A percentile compares a stretch with the other conserved stretches of the same genome.
Conservation (phyloP, 768 basidiomycete species). For the Lentinula edodes region DNA sequence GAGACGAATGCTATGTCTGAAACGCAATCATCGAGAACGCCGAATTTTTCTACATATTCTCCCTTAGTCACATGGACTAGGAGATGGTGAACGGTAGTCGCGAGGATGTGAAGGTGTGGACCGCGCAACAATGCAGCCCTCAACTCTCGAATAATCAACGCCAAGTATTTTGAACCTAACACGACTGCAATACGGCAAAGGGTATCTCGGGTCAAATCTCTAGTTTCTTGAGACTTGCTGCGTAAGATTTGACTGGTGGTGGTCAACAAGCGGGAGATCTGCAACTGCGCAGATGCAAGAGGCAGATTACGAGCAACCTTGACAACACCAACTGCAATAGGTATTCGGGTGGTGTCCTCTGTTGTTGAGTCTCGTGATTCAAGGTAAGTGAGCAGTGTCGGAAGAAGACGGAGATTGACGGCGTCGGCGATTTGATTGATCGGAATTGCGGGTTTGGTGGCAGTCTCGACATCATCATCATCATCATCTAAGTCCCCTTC, state of each 20-base stretch:
- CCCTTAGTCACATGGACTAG: slow-evolving; percentile 73
- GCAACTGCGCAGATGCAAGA: slow-evolving; percentile 48
- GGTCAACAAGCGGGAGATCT: slow-evolving; percentile 74
- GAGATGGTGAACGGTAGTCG: slow-evolving; percentile 76
- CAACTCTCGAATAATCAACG: slow-evolving; percentile 71
- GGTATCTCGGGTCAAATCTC: slow-evolving; percentile 81
- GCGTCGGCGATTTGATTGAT: slow-evolving; percentile 58
- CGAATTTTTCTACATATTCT: slow-evolving; percentile 49
- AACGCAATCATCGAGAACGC: slow-evolving; percentile 68
- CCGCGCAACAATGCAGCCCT: slow-evolving; percentile 83
- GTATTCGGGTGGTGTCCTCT: slow-evolving; percentile 84
- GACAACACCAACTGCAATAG: slow-evolving; percentile 82
- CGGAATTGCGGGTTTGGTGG: slow-evolving; percentile 10
- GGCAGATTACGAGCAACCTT: slow-evolving; percentile 83
- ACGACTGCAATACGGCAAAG: slow-evolving; percentile 71
- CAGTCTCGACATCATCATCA: slow-evolving; percentile 11
- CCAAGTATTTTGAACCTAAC: slow-evolving; percentile 71
- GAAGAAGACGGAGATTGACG: slow-evolving; percentile 72
- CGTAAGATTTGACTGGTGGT: slow-evolving; percentile 84
- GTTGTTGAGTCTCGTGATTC: slow-evolving; percentile 74
- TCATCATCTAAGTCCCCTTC: slow-evolving; percentile 23
- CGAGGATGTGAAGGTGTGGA: slow-evolving; percentile 91
- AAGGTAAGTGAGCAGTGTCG: slow-evolving; percentile 71
- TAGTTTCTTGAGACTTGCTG: slow-evolving; percentile 90
- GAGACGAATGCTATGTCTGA: slow-evolving; percentile 76